Percentiles rank a stretch among this genome's conserved stretches.
Evolutionary conservation across 331 rosid species (phyloP).

Genomic region (Cucumis variabilis): DNA sequence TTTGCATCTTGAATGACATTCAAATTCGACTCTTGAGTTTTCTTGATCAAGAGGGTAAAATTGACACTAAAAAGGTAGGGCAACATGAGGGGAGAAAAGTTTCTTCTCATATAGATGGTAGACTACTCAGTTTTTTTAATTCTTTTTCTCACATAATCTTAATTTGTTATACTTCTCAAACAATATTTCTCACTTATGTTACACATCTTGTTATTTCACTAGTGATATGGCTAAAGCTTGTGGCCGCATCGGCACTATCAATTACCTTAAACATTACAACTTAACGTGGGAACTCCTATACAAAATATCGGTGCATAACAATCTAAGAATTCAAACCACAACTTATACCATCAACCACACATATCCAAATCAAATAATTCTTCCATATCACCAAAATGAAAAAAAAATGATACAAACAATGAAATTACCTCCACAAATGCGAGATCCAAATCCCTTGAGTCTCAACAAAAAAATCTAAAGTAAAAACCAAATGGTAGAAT

Average conservation of each 20-base stretch:
- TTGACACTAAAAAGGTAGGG: background rate
- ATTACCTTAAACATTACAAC: slow-evolving; percentile 12
- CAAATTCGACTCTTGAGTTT: background rate
- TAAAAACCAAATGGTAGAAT: background rate
- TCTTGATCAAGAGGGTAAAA: background rate
- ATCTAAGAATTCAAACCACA: background rate
- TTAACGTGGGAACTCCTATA: background rate
- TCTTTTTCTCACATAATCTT: background rate
- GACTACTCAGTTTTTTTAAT: background rate
- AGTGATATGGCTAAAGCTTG: slow-evolving; percentile 1
- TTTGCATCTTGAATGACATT: background rate
- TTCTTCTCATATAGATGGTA: too few relatives aligned
- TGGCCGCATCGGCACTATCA: slow-evolving; percentile 12
- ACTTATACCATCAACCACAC: background rate
- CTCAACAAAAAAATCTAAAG: slow-evolving; percentile 20
- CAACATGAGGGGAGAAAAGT: background rate
- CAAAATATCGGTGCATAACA: background rate
- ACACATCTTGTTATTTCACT: background rate
- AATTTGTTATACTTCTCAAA: background rate
- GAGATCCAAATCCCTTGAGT: slow-evolving; percentile 57
- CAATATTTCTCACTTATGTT: slow-evolving; percentile 3
- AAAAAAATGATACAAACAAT: background rate
- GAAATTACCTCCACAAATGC: slow-evolving; percentile 43
- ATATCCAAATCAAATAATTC: background rate
- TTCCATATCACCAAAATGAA: background rate